Conservation (phyloP, 306 rosid genomes). For the Hippophae gyantsensis region DNA sequence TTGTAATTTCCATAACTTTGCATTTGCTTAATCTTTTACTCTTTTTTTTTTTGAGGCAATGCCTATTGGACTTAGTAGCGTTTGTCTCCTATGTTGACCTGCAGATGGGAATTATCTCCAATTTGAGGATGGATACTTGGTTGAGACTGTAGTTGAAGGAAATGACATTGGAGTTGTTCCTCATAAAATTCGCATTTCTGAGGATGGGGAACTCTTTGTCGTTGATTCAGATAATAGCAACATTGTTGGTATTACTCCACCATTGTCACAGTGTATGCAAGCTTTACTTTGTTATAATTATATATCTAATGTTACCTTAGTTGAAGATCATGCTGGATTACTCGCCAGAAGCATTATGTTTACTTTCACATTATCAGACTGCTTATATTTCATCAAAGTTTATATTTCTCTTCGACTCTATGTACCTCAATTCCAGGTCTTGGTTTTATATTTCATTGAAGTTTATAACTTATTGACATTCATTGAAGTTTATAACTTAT, state of each 20-base stretch:
- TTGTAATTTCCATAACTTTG: background rate
- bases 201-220: slow-evolving; percentile 84
- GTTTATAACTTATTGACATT: too few relatives aligned
- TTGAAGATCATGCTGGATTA: background rate
- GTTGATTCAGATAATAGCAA: slow-evolving; percentile 82
- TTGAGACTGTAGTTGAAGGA: slow-evolving; percentile 90
- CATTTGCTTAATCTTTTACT: slow-evolving; percentile 3
- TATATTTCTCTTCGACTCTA: too few relatives aligned
- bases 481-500: too few relatives aligned
- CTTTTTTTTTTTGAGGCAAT: slow-evolving; percentile 3
- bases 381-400: too few relatives aligned
- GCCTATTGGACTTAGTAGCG: background rate
- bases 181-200: slow-evolving; percentile 65
- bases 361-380: background rate
- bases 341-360: background rate
- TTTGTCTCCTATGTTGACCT: slow-evolving; percentile 9
- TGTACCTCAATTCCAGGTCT: too few relatives aligned
- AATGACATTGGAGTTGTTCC: slow-evolving; percentile 78
- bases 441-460: too few relatives aligned
- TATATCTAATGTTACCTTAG: background rate
- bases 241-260: slow-evolving; percentile 78
- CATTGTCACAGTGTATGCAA: slow-evolving; percentile 73
- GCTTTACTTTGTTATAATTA: background rate
- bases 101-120: slow-evolving; percentile 84
- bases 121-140: slow-evolving; percentile 88